phyloP scores from a whole-genome alignment of 495 filamentous ascomycete species.

The Aspergillus affinis region DNA sequence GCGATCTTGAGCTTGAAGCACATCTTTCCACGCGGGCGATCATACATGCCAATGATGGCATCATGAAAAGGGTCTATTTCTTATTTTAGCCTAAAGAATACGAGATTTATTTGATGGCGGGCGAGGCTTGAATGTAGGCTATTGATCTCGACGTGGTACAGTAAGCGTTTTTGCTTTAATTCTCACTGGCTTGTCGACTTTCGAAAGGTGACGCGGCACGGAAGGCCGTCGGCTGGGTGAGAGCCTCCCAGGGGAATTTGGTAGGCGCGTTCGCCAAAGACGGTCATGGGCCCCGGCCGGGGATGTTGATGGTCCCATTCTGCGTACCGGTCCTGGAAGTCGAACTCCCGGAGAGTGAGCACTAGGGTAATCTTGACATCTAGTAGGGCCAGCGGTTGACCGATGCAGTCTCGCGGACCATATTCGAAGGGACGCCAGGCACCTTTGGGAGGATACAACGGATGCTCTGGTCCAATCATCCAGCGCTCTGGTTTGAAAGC shows the following conservation, averaged over 20 bases:
- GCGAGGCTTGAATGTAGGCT: too few relatives aligned
- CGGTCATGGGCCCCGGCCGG: background rate
- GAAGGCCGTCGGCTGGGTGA: conserved; percentile 10
- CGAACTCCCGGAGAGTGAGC: conserved; percentile 8
- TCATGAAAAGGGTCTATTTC: too few relatives aligned
- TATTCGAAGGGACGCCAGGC: conserved; percentile 14
- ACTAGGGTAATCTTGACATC: background rate
- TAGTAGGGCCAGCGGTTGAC: conserved; percentile 7
- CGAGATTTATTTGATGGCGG: too few relatives aligned
- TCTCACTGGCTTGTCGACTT: background rate
- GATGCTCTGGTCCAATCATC: conserved; percentile 9
- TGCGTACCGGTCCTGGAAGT: conserved; percentile 8
- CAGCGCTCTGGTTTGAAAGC: conserved; percentile 11
- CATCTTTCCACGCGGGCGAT: too few relatives aligned
- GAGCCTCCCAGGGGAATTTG: conserved; percentile 2
- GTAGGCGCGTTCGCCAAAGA: conserved; percentile 13
- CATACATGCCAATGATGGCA: too few relatives aligned
- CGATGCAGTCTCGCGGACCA: conserved; percentile 10
- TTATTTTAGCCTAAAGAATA: too few relatives aligned
- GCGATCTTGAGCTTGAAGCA: too few relatives aligned
- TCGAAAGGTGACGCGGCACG: conserved; percentile 7
- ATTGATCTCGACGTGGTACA: too few relatives aligned
- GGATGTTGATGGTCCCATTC: conserved; percentile 9
- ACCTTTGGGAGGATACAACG: conserved; percentile 4
- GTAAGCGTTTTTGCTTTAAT: too few relatives aligned